Evolutionary conservation across 225 moss, liverwort and hornwort species (phyloP), one percentile per base, ranked within the genome.

Genomic region (Physcomitrellopsis africana): DNA sequence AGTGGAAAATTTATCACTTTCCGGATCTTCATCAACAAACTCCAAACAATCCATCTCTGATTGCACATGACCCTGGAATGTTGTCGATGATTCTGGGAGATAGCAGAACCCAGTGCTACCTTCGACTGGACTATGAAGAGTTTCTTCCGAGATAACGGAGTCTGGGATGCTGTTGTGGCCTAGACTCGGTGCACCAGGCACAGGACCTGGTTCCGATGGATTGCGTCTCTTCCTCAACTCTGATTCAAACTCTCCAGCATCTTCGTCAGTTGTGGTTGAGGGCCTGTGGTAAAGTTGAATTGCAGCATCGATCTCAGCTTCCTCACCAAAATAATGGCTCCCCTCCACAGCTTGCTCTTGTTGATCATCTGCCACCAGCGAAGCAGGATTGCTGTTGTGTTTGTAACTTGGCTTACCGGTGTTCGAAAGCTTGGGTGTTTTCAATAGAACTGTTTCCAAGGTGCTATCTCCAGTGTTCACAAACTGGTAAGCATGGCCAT

Each of bases 101-200:
- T 10, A 11, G 56, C 71, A 8, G 7, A 22, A 29, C 32, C 32
- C 32, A 37, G 0, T 32, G 1, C 55, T 64, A 11, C 32, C 20
- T 9, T 12, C 46, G 14, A 18, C 27, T 19, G 45, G 14, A 3
- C 51, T 44, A 0, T 0, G 17, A 45, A 79, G 19, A 60, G 11
- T 22, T 52, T 73, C 67, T 22, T 43, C 29, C 19, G 37, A 9
- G 3, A 2, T 15, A 13, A 49, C 48, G 3, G 48, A 49, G 48
- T 73, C 16, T 42, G 76, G 60, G 26, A 65, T 8, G 47, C 15
- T 72, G 24, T 80, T 83, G 18, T 77, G 83, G 29, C 16, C 23
- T 11, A 16, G 80, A 51, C 76, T 80, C 5, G 76, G 60, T 26
- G 32, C 7, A 26, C 83, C 80, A 20, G 73, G 51, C 64, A 14